Evolutionary conservation across 2,329 filamentous ascomycete species (phyloP), one percentile per base, ranked within the genome.

Genomic region (Ambrosiella beaveri): DNA sequence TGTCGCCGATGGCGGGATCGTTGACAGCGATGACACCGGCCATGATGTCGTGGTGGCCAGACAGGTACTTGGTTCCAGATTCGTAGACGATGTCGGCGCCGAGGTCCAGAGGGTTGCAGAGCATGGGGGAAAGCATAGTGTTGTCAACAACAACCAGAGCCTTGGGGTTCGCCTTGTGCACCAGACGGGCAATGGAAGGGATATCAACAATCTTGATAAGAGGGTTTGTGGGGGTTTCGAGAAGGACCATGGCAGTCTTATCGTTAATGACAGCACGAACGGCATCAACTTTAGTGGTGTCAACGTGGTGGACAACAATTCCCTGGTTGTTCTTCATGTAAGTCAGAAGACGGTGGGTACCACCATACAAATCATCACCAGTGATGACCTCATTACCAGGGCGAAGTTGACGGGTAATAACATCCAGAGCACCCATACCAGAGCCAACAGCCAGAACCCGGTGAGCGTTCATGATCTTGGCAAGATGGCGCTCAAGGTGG

Each of bases 1-100:
- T 88, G 65, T 98, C 89, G 52, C 85, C 90, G 36, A 98, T 74
- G 2, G 80, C 74, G 3, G 81, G 70, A 66, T 95, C 85, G 68
- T 97, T 97, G 69, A 90, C 82, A 19, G 90, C 93, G 63, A 98
- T 86, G 37, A 98, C 89, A 62, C 94, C 93, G 8, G 93, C 93
- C 93, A 98, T 98, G 67, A 98, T 85, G 68, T 98, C 94, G 75
- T 98, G 93, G 70, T 98, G 93, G 38, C 93, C 93, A 1, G 90
- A 97, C 5, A 98, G 78, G 67, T 98, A 98, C 71, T 98, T 98
- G 27, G 93, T 98, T 58, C 93, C 93, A 35, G 87, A 95, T 73
- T 98, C 93, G 71, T 98, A 98, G 58, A 95, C 88, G 64, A 98
- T 86, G 66, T 98, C 93, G 13, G 91, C 90, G 59, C 94, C 93